A percentile compares a stretch with the other conserved stretches of the same genome.
Evolutionary conservation across 345 rosid species (phyloP).

Genomic region (Orychophragmus violaceus): DNA sequence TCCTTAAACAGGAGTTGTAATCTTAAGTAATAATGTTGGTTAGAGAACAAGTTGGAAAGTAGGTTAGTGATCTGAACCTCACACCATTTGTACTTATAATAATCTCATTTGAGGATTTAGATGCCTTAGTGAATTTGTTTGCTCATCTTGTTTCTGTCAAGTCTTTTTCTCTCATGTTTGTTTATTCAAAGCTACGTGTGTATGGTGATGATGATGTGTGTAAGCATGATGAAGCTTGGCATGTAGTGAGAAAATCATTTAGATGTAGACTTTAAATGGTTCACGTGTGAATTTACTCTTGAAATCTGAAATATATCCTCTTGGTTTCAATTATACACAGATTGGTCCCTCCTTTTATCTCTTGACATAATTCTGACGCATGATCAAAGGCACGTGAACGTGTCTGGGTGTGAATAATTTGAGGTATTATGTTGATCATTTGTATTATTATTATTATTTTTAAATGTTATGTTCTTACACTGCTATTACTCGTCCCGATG

Average conservation of each 20-base stretch:
- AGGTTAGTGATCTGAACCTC: conserved; percentile 24
- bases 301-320: conserved; percentile 12
- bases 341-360: conserved; percentile 20
- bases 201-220: conserved; percentile 20
- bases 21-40: conserved; percentile 31
- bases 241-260: conserved; percentile 11
- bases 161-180: conserved; percentile 12
- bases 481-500: not conserved
- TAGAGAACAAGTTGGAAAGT: conserved; percentile 21
- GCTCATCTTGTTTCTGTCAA: not conserved
- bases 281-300: conserved; percentile 17
- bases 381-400: conserved; percentile 5
- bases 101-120: conserved; percentile 16
- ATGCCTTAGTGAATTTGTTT: conserved; percentile 6
- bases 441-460: not conserved
- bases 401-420: not conserved
- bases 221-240: conserved; percentile 13
- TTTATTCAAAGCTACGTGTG: not conserved
- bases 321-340: conserved; percentile 7
- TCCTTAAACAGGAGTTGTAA: conserved; percentile 11
- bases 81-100: conserved; percentile 30
- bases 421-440: not conserved
- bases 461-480: not conserved
- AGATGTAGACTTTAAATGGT: not conserved
- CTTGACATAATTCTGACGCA: not conserved